Evolutionary conservation across 2,329 filamentous ascomycete genomes (phyloP).

Genomic region (Rutstroemia sp.): DNA sequence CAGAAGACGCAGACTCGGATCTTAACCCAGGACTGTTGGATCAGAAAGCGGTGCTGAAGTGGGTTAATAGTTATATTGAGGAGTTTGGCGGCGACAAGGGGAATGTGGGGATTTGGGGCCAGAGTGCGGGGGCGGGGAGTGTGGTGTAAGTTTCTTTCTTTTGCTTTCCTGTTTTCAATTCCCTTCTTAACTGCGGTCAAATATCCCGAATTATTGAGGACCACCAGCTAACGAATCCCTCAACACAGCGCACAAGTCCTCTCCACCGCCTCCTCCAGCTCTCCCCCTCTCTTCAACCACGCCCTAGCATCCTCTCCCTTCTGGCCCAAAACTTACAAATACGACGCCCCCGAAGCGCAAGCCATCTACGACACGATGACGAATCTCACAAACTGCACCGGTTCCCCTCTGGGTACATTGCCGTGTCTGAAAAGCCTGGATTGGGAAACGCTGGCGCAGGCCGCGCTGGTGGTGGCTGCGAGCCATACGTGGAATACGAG

Average conservation of each 20-base stretch:
- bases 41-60: slow-evolving; percentile 49
- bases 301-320: slow-evolving; percentile 47
- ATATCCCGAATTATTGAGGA: too few species aligned
- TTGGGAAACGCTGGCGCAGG: slow-evolving; percentile 45
- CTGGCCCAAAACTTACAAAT: slow-evolving; percentile 45
- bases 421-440: slow-evolving; percentile 47
- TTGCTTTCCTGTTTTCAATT: not conserved
- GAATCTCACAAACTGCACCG: slow-evolving; percentile 33
- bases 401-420: slow-evolving; percentile 35
- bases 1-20: slow-evolving; percentile 43
- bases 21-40: slow-evolving; percentile 57
- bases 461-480: slow-evolving; percentile 40
- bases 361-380: slow-evolving; percentile 40
- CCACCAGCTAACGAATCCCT: not conserved
- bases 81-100: slow-evolving; percentile 50
- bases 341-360: slow-evolving; percentile 38
- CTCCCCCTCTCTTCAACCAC: slow-evolving; percentile 39
- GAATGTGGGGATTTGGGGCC: slow-evolving; percentile 54
- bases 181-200: not conserved
- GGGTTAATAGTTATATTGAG: slow-evolving; percentile 51
- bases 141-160: slow-evolving; percentile 30
- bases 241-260: slow-evolving; percentile 39
- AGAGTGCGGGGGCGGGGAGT: slow-evolving; percentile 46
- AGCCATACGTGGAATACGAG: slow-evolving; percentile 46
- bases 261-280: slow-evolving; percentile 35